Percentiles rank a stretch among this genome's conserved stretches.
Conservation (phyloP, 805 yeast species). For the Ogataea haglerorum region DNA sequence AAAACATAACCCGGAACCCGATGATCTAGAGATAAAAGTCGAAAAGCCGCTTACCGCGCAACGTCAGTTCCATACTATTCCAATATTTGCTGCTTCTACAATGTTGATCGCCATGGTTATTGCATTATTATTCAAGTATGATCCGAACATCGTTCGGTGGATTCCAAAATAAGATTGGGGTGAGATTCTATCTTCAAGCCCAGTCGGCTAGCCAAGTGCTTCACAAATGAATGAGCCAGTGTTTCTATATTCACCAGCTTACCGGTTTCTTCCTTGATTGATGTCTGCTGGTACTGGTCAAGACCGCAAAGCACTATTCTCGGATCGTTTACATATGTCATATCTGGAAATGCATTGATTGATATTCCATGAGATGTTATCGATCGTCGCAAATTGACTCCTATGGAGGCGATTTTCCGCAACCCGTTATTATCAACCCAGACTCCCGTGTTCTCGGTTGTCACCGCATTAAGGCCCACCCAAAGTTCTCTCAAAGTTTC, state of each 20-base stretch:
- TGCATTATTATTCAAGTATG: background rate
- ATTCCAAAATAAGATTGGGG: background rate
- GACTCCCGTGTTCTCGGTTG: slow-evolving; percentile 80
- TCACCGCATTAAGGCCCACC: slow-evolving; percentile 41
- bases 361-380: slow-evolving; percentile 90
- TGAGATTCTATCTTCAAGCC: slow-evolving; percentile 20
- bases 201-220: slow-evolving; percentile 40
- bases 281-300: slow-evolving; percentile 55
- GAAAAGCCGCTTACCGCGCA: no score
- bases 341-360: slow-evolving; percentile 71
- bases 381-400: slow-evolving; percentile 79
- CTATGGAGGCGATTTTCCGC: slow-evolving; percentile 81
- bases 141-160: background rate
- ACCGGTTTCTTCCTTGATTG: slow-evolving; percentile 35
- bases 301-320: slow-evolving; percentile 83
- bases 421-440: slow-evolving; percentile 52
- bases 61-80: no score
- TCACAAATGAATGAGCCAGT: slow-evolving; percentile 43
- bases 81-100: no score
- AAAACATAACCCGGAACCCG: background rate
- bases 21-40: no score
- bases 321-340: slow-evolving; percentile 58
- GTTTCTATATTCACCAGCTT: slow-evolving; percentile 20
- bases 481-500: slow-evolving; percentile 18
- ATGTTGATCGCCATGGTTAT: no score